Conservation (phyloP, 306 rosid genomes). For the Pyrus pyrifolia region DNA sequence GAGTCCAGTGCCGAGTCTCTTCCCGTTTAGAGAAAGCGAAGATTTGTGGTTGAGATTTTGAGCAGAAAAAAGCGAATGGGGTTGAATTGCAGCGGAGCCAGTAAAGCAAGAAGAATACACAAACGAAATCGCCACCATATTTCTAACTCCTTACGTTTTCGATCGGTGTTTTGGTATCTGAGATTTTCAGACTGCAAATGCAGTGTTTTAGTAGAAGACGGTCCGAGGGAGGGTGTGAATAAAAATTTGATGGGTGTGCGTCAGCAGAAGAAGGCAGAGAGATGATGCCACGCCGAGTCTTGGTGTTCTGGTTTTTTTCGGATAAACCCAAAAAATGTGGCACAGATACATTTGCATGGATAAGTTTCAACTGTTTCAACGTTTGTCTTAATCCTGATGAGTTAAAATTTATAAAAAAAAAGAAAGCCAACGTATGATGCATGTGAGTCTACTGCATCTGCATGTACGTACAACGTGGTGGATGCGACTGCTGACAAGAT, state of each 20-base stretch:
- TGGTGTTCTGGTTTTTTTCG: not conserved
- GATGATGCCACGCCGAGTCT: conserved; percentile 11
- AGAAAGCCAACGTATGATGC: not conserved
- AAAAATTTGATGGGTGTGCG: not conserved
- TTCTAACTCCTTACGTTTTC: not conserved
- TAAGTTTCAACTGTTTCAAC: conserved; percentile 12
- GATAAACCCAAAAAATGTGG: not conserved
- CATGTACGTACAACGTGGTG: not conserved
- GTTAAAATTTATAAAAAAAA: not conserved
- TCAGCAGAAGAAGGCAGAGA: not conserved
- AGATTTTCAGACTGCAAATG: not conserved
- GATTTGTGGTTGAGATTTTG: conserved; percentile 6
- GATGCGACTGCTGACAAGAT: not conserved
- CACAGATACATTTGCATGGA: conserved; percentile 18
- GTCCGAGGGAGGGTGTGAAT: not conserved
- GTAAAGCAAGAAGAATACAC: conserved; percentile 26
- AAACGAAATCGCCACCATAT: conserved; percentile 29
- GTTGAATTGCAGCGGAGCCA: conserved; percentile 14
- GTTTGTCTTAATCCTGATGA: not conserved
- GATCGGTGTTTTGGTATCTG: not conserved
- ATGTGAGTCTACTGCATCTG: not conserved
- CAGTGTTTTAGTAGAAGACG: not conserved
- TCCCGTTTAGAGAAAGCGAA: not conserved
- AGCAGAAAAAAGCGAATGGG: conserved; percentile 12
- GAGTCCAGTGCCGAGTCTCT: not conserved